phyloP scores from a whole-genome alignment of 192 early-diverging fungal genomes.

The Mortierella claussenii region DNA sequence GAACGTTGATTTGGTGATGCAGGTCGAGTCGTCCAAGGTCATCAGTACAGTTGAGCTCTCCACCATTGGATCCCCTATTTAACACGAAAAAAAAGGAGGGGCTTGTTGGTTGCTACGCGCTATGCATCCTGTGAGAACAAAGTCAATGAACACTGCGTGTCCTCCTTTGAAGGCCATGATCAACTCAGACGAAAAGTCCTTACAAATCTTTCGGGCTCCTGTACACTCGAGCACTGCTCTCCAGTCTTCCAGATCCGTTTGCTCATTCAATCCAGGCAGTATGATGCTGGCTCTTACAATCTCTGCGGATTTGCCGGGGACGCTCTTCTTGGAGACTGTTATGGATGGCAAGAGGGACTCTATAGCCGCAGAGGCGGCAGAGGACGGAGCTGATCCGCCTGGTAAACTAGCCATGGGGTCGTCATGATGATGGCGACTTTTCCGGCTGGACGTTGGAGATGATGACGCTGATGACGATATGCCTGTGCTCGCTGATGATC shows the following conservation, averaged over 20 bases:
- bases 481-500: conserved; percentile 19
- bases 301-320: conserved; percentile 54
- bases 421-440: conserved; percentile 8
- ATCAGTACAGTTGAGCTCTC: conserved; percentile 53
- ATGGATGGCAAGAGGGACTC: conserved; percentile 45
- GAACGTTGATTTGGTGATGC: conserved; percentile 53
- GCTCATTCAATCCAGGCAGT: conserved; percentile 50
- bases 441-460: conserved; percentile 20
- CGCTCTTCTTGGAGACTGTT: conserved; percentile 44
- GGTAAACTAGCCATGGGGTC: conserved; percentile 13
- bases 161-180: background rate
- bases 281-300: conserved; percentile 49
- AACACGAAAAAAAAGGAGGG: background rate
- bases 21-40: conserved; percentile 49
- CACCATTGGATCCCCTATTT: conserved; percentile 54
- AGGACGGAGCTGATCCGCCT: conserved; percentile 21
- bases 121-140: background rate
- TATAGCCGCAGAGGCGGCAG: conserved; percentile 47
- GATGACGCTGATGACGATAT: conserved; percentile 18
- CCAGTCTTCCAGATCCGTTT: conserved; percentile 56
- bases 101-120: background rate
- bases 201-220: conserved; percentile 52
- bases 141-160: too few species aligned
- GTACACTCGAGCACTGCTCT: conserved; percentile 49
- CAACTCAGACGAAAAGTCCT: conserved; percentile 9